phyloP scores from a whole-genome alignment of 2,329 filamentous ascomycete genomes.

The Leptographium lundbergii region DNA sequence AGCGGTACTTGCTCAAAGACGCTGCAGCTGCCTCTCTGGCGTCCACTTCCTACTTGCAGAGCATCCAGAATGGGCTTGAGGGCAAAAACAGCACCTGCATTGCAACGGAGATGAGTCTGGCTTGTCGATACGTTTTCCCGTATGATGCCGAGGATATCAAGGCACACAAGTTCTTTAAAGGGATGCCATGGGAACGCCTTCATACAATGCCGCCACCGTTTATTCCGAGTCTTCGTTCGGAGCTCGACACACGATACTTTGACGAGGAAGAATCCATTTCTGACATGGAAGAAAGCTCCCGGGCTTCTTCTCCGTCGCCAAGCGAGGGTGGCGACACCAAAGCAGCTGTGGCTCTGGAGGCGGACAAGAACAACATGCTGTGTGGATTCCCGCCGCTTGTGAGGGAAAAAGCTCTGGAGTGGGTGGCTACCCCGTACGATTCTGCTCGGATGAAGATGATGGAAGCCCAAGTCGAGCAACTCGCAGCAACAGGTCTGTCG shows the following conservation, averaged over 20 bases:
- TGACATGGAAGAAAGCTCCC: slow-evolving; percentile 24
- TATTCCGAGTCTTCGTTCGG: slow-evolving; percentile 55
- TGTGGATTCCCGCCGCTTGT: slow-evolving; percentile 25
- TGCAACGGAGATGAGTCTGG: slow-evolving; percentile 17
- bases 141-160: slow-evolving; percentile 87
- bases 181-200: slow-evolving; percentile 64
- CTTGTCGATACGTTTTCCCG: slow-evolving; percentile 57
- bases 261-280: slow-evolving; percentile 65
- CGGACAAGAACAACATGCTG: slow-evolving; percentile 21
- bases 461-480: slow-evolving; percentile 33
- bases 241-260: slow-evolving; percentile 79
- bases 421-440: slow-evolving; percentile 36
- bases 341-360: slow-evolving; percentile 7
- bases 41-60: neutral
- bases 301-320: neutral
- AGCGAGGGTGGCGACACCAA: slow-evolving; percentile 17
- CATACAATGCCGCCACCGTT: slow-evolving; percentile 65
- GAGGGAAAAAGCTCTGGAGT: slow-evolving; percentile 30
- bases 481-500: slow-evolving; percentile 17
- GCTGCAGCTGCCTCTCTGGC: slow-evolving; percentile 11
- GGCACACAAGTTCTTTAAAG: slow-evolving; percentile 71
- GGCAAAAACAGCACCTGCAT: neutral
- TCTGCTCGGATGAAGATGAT: slow-evolving; percentile 33
- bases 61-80: too few species aligned
- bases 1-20: slow-evolving; percentile 60